Percentiles rank a stretch among this genome's conserved stretches.
Evolutionary conservation across 306 rosid genomes (phyloP).

Genomic region (Vicia sativa): DNA sequence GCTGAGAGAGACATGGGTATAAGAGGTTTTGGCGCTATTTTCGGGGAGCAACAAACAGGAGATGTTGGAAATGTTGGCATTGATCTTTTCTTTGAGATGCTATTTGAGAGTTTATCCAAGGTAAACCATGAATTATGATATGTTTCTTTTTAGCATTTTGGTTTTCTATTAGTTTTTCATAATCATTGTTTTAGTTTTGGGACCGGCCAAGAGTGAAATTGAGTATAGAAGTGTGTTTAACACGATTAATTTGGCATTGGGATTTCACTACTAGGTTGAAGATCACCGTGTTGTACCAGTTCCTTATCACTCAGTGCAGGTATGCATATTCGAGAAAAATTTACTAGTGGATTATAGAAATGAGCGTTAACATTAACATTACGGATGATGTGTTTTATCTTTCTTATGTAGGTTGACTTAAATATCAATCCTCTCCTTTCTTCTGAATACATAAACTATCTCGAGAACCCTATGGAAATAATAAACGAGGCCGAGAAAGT

Average conservation of each 20-base stretch:
- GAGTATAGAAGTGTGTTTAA: neutral
- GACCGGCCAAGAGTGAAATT: neutral
- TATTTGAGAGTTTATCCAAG: constrained; percentile 97
- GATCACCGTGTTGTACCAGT: constrained; percentile 81
- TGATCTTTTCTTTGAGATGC: constrained; percentile 98
- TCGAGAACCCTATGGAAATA: constrained; percentile 91
- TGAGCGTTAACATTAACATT: neutral
- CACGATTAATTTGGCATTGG: neutral
- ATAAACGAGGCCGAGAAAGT: constrained; percentile 82
- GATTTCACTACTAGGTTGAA: constrained; percentile 67
- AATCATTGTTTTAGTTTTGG: neutral
- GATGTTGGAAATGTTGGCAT: constrained; percentile 97
- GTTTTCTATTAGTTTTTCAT: constrained; percentile 23
- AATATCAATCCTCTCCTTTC: constrained; percentile 81
- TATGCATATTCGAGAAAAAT: constrained; percentile 37
- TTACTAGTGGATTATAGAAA: constrained; percentile 11
- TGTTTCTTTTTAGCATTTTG: neutral
- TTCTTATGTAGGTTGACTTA: constrained; percentile 65
- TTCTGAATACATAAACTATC: constrained; percentile 82
- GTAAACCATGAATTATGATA: constrained; percentile 41
- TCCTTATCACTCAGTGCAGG: constrained; percentile 83
- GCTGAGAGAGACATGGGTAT: constrained; percentile 98
- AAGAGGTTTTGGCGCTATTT: constrained; percentile 94
- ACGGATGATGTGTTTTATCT: constrained; percentile 24
- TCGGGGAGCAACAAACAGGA: constrained; percentile 96